Conservation (phyloP, 345 rosid species). For the Eutrema japonicum region DNA sequence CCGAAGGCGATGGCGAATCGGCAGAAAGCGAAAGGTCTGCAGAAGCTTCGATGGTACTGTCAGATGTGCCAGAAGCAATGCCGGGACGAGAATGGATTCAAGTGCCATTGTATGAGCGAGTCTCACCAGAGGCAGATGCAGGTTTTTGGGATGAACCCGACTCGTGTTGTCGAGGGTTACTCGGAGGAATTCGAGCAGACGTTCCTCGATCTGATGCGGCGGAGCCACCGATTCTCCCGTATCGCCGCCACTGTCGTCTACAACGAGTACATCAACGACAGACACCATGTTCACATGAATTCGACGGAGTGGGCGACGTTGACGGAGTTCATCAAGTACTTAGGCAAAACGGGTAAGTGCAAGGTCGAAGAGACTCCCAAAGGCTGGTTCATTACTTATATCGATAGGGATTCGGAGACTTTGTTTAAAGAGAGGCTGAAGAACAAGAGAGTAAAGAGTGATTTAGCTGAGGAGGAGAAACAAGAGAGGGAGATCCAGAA, state of each 20-base stretch:
- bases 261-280: conserved; percentile 87
- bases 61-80: conserved; percentile 99
- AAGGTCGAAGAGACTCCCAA: conserved; percentile 96
- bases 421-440: conserved; percentile 82
- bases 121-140: conserved; percentile 97
- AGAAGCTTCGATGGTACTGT: conserved; percentile 97
- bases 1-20: conserved; percentile 93
- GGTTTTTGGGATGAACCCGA: conserved; percentile 78
- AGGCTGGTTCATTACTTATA: conserved; percentile 96
- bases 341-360: conserved; percentile 84
- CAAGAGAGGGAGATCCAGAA: conserved; percentile 77
- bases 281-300: conserved; percentile 94
- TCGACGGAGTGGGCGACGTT: conserved; percentile 89
- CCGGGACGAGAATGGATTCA: conserved; percentile 97
- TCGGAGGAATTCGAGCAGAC: conserved; percentile 79
- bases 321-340: conserved; percentile 84
- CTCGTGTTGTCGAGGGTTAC: conserved; percentile 80
- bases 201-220: conserved; percentile 79
- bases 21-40: conserved; percentile 93
- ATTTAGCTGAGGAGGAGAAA: conserved; percentile 90
- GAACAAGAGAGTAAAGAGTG: conserved; percentile 76
- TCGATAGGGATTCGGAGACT: conserved; percentile 84
- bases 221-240: conserved; percentile 90
- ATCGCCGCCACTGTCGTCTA: conserved; percentile 95
- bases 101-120: conserved; percentile 98